These are phyloP conservation scores for Posidonia oceanica DNA, from an alignment of 116 monocot species.

Conservation along the genomic window DNA sequence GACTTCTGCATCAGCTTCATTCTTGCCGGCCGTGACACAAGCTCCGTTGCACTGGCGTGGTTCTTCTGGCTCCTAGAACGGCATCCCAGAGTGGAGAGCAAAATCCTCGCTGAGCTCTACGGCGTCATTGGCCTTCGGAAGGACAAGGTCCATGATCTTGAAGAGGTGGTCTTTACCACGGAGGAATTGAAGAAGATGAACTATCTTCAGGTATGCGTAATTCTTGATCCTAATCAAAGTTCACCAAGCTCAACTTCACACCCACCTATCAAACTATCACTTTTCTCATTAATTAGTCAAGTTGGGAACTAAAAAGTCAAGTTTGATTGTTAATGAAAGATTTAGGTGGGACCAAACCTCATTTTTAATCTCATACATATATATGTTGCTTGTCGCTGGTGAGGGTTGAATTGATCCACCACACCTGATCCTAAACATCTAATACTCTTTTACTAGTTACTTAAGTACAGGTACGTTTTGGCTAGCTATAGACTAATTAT, in stretches of 20 bases:
- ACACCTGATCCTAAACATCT: too few species aligned
- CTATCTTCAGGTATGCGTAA: slow-evolving; percentile 30
- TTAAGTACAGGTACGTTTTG: neutral
- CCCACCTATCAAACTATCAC: too few species aligned
- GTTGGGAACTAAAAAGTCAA: too few species aligned
- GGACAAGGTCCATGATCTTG: neutral
- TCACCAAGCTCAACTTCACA: too few species aligned
- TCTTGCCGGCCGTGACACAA: slow-evolving; percentile 80
- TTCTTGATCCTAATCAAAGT: too few species aligned
- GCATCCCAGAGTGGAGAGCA: slow-evolving; percentile 40
- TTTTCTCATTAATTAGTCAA: too few species aligned
- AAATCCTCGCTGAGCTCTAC: slow-evolving; percentile 40
- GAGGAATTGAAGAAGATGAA: slow-evolving; percentile 63
- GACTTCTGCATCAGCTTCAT: slow-evolving; percentile 94
- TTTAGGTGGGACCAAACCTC: too few species aligned
- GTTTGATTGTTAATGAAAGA: too few species aligned
- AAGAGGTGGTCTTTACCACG: slow-evolving; percentile 16
- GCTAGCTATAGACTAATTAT: neutral
- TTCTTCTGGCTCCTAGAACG: slow-evolving; percentile 79
- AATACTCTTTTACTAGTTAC: too few species aligned
- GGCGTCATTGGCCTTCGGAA: slow-evolving; percentile 9
- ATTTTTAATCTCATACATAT: neutral
- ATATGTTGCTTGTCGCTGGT: too few species aligned
- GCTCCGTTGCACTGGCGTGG: slow-evolving; percentile 84
- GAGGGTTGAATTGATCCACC: too few species aligned